A percentile compares a stretch with the other conserved stretches of the same genome.
Evolutionary conservation across 2,329 filamentous ascomycete species (phyloP).

Genomic region (Microdochium trichocladiopsis): DNA sequence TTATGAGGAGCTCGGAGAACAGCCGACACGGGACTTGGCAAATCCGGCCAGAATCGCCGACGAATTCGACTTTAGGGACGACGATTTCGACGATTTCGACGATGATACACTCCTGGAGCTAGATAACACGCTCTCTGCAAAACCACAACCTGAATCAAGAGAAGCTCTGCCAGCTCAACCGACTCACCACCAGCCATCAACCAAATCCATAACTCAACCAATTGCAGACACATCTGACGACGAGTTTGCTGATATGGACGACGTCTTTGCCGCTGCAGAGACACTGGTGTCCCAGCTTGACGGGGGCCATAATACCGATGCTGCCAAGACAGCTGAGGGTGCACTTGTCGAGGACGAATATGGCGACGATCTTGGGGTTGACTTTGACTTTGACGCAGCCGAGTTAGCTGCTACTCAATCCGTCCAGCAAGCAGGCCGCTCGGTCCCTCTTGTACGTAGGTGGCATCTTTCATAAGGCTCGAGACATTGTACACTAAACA

Average conservation of each 20-base stretch:
- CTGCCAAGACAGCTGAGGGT: slow-evolving; percentile 12
- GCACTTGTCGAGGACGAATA: slow-evolving; percentile 37
- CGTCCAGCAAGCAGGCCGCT: slow-evolving; percentile 19
- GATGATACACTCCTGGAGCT: slow-evolving; percentile 52
- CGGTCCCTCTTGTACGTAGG: slow-evolving; percentile 46
- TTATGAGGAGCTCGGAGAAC: slow-evolving; percentile 4
- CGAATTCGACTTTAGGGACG: slow-evolving; percentile 1
- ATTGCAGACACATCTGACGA: slow-evolving; percentile 28
- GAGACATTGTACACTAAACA: slow-evolving; percentile 51
- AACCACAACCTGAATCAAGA: background rate
- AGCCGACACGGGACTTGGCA: background rate
- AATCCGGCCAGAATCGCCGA: slow-evolving; percentile 7
- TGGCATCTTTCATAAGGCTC: slow-evolving; percentile 15
- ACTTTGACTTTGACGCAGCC: slow-evolving; percentile 70
- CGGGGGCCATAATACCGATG: slow-evolving; percentile 12
- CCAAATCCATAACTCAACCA: background rate
- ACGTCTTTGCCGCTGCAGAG: slow-evolving; percentile 44
- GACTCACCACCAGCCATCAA: background rate
- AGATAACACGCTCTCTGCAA: slow-evolving; percentile 30
- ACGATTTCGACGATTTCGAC: slow-evolving; percentile 40
- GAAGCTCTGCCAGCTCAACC: background rate
- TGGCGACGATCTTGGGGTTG: slow-evolving; percentile 68
- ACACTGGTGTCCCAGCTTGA: slow-evolving; percentile 28
- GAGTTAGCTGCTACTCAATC: slow-evolving; percentile 69
- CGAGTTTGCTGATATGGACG: slow-evolving; percentile 62